Percentiles rank a stretch among this genome's conserved stretches.
Conservation (phyloP, 2,329 filamentous ascomycete genomes). For the Penicillium sp. region DNA sequence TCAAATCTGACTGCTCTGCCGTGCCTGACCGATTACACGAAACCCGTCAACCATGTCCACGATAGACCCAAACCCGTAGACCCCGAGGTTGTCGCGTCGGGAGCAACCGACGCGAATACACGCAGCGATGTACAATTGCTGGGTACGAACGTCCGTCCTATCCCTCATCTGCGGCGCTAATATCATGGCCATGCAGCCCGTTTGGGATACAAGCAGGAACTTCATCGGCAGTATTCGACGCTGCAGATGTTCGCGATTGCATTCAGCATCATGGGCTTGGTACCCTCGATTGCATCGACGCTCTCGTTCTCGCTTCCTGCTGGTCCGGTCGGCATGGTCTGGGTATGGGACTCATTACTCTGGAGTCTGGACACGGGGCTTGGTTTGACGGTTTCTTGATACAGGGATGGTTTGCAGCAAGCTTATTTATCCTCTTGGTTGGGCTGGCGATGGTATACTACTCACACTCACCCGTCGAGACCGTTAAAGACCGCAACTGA, state of each 20-base stretch:
- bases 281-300: constrained; percentile 59
- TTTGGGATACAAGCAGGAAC: constrained; percentile 57
- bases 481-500: neutral
- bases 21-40: neutral
- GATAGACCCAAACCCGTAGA: neutral
- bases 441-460: constrained; percentile 52
- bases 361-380: neutral
- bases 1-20: too few relatives aligned
- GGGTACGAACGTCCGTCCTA: neutral
- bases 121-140: constrained; percentile 1
- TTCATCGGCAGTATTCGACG: constrained; percentile 59
- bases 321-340: constrained; percentile 59
- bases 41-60: neutral
- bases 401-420: constrained; percentile 53
- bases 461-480: constrained; percentile 7
- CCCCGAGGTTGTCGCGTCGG: neutral
- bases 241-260: constrained; percentile 61
- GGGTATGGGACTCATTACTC: constrained; percentile 39
- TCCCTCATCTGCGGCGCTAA: neutral
- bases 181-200: constrained; percentile 22
- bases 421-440: constrained; percentile 56
- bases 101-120: neutral
- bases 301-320: constrained; percentile 57
- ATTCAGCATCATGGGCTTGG: constrained; percentile 59
- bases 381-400: neutral